Conservation (phyloP, 169 alveolate genomes). For the Plasmodium knowlesi region DNA sequence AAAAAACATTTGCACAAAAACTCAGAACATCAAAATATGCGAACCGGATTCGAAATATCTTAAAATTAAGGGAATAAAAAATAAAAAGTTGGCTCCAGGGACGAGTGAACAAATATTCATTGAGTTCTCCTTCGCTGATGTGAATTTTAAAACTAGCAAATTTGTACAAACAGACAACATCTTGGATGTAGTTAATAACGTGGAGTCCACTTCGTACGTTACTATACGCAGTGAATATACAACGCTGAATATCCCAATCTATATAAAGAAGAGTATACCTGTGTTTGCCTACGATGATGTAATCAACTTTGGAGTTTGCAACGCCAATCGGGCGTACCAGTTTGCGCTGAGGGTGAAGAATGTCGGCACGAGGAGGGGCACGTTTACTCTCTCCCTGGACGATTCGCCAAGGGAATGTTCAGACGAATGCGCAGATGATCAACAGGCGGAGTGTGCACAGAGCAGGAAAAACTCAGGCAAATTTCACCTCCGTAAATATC, state of each 20-base stretch:
- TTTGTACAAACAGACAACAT: not conserved
- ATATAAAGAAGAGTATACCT: conserved; percentile 51
- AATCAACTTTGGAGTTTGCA: conserved; percentile 52
- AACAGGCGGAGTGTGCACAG: not conserved
- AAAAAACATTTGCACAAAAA: conserved; percentile 51
- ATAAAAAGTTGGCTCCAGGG: conserved; percentile 58
- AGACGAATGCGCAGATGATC: not conserved
- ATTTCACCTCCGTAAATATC: not conserved
- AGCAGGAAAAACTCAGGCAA: not conserved
- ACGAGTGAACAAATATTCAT: conserved; percentile 44
- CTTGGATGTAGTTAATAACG: conserved; percentile 13
- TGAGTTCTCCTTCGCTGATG: conserved; percentile 35
- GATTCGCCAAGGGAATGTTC: not conserved
- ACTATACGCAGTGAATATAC: conserved; percentile 48
- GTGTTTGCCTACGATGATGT: conserved; percentile 22
- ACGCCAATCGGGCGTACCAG: conserved; percentile 19
- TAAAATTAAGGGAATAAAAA: conserved; percentile 56
- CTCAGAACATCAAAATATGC: conserved; percentile 34
- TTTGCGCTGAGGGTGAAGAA: conserved; percentile 17
- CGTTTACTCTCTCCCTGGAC: not conserved
- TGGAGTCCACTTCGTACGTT: conserved; percentile 9
- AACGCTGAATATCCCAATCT: conserved; percentile 25
- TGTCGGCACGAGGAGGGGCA: conserved; percentile 42
- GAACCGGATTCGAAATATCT: conserved; percentile 43
- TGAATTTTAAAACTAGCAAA: conserved; percentile 30